Conservation (phyloP, 2,329 filamentous ascomycete genomes). For the Pseudocercospora pini-densiflorae region DNA sequence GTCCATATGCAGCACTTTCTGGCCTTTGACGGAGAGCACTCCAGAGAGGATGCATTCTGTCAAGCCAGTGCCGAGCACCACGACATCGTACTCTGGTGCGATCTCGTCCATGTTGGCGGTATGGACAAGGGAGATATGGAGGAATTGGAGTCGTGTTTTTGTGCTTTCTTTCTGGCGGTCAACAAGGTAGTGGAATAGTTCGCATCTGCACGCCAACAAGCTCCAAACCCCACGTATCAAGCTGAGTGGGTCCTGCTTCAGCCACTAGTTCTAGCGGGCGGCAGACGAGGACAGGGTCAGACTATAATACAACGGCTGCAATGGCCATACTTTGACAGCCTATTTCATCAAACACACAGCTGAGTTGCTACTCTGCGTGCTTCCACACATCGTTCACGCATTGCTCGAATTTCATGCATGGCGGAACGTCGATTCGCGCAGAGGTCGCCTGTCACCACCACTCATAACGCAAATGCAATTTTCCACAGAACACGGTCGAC, state of each 20-base stretch:
- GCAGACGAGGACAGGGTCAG: no score
- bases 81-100: slow-evolving; percentile 96
- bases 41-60: slow-evolving; percentile 99
- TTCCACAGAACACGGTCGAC: no score
- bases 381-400: no score
- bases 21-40: slow-evolving; percentile 96
- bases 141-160: neutral
- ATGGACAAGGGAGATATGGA: neutral
- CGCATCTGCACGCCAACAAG: neutral
- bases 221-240: neutral
- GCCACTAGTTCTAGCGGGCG: no score
- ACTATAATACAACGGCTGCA: neutral
- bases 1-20: slow-evolving; percentile 99
- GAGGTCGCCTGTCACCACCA: no score
- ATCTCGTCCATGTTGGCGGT: slow-evolving; percentile 86
- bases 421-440: no score
- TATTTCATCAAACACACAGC: neutral
- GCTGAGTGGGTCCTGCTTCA: no score
- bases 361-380: neutral
- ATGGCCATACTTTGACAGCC: neutral
- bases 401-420: neutral
- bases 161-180: neutral
- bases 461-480: no score
- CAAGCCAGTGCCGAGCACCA: slow-evolving; percentile 97
- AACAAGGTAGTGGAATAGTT: neutral